phyloP scores from a whole-genome alignment of 2,329 filamentous ascomycete genomes.

The Diplodia scrobiculata region DNA sequence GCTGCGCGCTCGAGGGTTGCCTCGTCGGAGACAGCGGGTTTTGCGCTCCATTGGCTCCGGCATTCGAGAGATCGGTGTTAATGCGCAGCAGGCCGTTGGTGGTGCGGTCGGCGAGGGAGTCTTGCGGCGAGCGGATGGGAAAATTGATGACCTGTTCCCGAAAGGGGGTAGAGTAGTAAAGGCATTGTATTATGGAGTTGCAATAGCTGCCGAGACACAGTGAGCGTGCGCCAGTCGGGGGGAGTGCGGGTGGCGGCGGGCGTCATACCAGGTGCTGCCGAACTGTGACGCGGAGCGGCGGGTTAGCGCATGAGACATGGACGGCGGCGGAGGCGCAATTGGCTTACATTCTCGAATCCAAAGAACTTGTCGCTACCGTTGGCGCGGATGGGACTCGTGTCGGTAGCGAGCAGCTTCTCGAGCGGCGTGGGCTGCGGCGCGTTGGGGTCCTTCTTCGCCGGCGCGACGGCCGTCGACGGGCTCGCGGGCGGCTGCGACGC shows the following conservation, averaged over 20 bases:
- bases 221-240: conserved; percentile 24
- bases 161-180: conserved; percentile 94
- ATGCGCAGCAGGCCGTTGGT: conserved; percentile 41
- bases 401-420: conserved; percentile 79
- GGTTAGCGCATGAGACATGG: conserved; percentile 34
- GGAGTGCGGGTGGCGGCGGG: conserved; percentile 24
- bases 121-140: conserved; percentile 69
- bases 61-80: conserved; percentile 43
- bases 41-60: conserved; percentile 43
- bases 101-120: conserved; percentile 64
- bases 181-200: conserved; percentile 95
- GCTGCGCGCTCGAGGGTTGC: conserved; percentile 39
- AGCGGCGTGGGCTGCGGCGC: conserved; percentile 60
- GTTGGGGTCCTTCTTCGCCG: conserved; percentile 63
- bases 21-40: conserved; percentile 59
- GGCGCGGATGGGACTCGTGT: conserved; percentile 75
- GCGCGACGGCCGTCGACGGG: conserved; percentile 50
- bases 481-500: conserved; percentile 50
- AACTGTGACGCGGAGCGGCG: conserved; percentile 61
- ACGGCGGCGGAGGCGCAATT: conserved; percentile 21
- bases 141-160: conserved; percentile 93
- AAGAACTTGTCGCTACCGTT: conserved; percentile 99
- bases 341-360: conserved; percentile 91
- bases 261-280: conserved; percentile 87
- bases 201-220: conserved; percentile 69